Evolutionary conservation across 2,329 filamentous ascomycete genomes (phyloP).

Genomic region (Aureobasidium mangrovei): DNA sequence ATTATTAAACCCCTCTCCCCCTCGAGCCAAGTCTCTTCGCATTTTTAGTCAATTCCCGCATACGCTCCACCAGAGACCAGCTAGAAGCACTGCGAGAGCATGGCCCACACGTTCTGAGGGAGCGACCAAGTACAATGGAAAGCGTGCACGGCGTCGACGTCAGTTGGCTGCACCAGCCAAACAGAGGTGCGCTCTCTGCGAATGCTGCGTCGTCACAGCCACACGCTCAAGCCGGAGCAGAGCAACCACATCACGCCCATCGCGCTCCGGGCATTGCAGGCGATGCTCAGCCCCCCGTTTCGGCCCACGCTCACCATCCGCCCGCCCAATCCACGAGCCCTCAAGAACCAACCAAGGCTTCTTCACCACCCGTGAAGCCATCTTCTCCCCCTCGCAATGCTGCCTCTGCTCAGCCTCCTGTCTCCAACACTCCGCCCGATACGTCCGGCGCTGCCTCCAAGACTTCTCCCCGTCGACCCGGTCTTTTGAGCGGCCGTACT

Average conservation of each 20-base stretch:
- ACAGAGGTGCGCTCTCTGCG: conserved; percentile 56
- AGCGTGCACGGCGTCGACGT: conserved; percentile 70
- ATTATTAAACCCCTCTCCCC: conserved; percentile 1
- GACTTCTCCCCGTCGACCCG: conserved; percentile 27
- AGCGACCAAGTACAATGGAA: background rate
- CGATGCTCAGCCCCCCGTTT: conserved; percentile 29
- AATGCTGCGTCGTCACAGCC: conserved; percentile 17
- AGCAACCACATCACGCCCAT: conserved; percentile 29
- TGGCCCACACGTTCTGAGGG: background rate
- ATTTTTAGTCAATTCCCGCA: background rate
- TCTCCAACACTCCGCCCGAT: conserved; percentile 17
- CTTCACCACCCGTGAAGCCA: background rate
- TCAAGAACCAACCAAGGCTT: conserved; percentile 7
- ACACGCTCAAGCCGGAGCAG: conserved; percentile 21
- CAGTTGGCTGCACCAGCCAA: conserved; percentile 80
- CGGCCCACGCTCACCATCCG: conserved; percentile 26
- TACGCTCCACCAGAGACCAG: background rate
- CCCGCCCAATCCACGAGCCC: conserved; percentile 15
- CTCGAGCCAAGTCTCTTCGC: background rate
- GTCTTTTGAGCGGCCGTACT: conserved; percentile 33
- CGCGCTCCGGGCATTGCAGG: conserved; percentile 28
- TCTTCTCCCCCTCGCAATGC: background rate
- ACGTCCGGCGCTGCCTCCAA: conserved; percentile 20
- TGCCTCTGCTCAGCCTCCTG: background rate
- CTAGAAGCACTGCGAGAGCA: background rate